A percentile compares a stretch with the other conserved stretches of the same genome.
Conservation (phyloP, 192 early-diverging fungal genomes). For the Chytriomyces sp. region DNA sequence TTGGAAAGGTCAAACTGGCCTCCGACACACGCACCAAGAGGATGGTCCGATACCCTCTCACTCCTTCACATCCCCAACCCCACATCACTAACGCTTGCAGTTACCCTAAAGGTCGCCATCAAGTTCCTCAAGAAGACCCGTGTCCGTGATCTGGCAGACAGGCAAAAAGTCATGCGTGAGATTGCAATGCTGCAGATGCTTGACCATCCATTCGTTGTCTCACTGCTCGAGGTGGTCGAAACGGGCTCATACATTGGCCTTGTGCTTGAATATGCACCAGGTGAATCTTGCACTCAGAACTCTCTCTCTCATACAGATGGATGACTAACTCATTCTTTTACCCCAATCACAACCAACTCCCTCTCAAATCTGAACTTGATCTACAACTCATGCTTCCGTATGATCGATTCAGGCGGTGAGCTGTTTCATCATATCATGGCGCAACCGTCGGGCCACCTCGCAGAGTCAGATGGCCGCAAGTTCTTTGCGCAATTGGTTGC, state of each 20-base stretch:
- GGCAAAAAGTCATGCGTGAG: conserved; percentile 37
- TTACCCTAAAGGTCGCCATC: conserved; percentile 70
- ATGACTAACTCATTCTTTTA: too few species aligned
- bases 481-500: conserved; percentile 95
- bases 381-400: too few species aligned
- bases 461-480: conserved; percentile 86
- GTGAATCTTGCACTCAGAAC: not conserved
- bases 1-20: conserved; percentile 65
- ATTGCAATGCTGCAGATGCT: conserved; percentile 50
- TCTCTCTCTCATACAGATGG: too few species aligned
- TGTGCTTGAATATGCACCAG: conserved; percentile 75
- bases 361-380: too few species aligned
- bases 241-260: conserved; percentile 96
- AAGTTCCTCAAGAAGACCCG: conserved; percentile 88
- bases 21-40: not conserved
- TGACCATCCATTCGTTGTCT: conserved; percentile 84
- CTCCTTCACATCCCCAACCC: not conserved
- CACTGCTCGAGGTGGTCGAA: conserved; percentile 94
- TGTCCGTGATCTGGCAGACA: conserved; percentile 10
- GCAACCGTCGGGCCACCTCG: conserved; percentile 79
- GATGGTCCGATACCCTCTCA: not conserved
- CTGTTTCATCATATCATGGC: conserved; percentile 97
- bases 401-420: conserved; percentile 72
- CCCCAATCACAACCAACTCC: too few species aligned
- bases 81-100: not conserved